Conservation (phyloP, 176 grass and related monocot genomes). For the Eleusine indica region DNA sequence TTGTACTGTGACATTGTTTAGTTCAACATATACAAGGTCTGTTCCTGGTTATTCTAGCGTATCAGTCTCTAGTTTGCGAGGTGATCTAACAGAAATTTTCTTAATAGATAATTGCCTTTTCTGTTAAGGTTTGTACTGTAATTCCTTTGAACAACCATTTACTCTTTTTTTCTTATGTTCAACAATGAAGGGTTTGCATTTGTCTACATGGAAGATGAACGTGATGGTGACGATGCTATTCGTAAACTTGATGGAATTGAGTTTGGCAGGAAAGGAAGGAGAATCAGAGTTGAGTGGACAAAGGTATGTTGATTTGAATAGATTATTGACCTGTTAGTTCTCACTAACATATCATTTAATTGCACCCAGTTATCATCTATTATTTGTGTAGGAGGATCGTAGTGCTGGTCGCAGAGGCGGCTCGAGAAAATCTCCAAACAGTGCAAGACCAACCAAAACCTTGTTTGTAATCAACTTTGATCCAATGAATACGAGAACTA, state of each 20-base stretch:
- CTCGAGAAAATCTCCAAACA: constrained; percentile 76
- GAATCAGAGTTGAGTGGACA: constrained; percentile 90
- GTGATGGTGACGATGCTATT: constrained; percentile 92
- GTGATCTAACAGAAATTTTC: constrained; percentile 37
- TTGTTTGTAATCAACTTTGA: constrained; percentile 99
- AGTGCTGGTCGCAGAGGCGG: constrained; percentile 64
- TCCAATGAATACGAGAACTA: constrained; percentile 83
- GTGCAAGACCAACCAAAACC: constrained; percentile 79
- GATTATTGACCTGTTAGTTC: constrained; percentile 19
- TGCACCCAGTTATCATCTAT: constrained; percentile 14
- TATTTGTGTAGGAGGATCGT: constrained; percentile 74
- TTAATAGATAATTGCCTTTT: constrained; percentile 29
- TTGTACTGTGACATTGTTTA: constrained; percentile 79
- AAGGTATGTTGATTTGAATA: constrained; percentile 51
- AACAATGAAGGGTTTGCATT: constrained; percentile 87
- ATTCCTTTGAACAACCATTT: constrained; percentile 30
- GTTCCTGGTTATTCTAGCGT: constrained; percentile 78
- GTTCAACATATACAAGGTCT: constrained; percentile 85
- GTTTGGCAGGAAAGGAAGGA: constrained; percentile 89
- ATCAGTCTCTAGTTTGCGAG: constrained; percentile 60
- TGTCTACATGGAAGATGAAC: constrained; percentile 98
- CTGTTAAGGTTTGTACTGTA: constrained; percentile 11
- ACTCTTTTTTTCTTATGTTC: constrained; percentile 15
- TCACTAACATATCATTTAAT: neutral
- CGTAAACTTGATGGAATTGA: constrained; percentile 79